Conservation (phyloP, 495 filamentous ascomycete genomes). For the Elasticomyces elasticus region DNA sequence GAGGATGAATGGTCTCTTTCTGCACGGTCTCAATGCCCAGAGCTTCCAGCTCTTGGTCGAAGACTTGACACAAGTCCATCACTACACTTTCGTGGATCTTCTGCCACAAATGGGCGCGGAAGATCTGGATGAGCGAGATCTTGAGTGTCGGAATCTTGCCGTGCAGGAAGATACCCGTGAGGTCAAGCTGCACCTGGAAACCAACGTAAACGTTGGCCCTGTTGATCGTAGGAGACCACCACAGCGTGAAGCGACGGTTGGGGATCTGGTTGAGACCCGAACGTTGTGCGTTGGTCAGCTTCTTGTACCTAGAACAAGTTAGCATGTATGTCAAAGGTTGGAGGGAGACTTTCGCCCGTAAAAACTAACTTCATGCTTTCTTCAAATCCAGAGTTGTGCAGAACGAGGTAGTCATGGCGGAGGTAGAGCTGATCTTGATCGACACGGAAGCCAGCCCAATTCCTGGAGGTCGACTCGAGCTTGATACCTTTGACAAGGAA, state of each 20-base stretch:
- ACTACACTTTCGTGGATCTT: constrained; percentile 99
- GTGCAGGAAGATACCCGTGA: constrained; percentile 98
- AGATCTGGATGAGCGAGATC: constrained; percentile 98
- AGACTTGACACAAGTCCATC: constrained; percentile 99
- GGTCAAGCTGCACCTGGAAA: constrained; percentile 98
- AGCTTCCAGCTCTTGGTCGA: constrained; percentile 94
- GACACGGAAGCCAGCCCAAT: too few species aligned
- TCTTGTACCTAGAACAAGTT: constrained; percentile 86
- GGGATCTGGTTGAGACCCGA: constrained; percentile 99
- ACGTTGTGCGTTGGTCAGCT: constrained; percentile 95
- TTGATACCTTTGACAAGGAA: too few species aligned
- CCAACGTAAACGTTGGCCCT: constrained; percentile 79
- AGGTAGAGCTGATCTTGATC: too few species aligned
- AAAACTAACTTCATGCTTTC: constrained; percentile 54
- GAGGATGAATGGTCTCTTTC: constrained; percentile 98
- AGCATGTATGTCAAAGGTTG: background rate
- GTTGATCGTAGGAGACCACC: constrained; percentile 59
- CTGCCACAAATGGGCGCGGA: constrained; percentile 99
- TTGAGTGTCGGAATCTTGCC: constrained; percentile 98
- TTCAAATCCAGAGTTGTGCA: constrained; percentile 50
- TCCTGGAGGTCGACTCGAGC: too few species aligned
- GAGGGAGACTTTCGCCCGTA: background rate
- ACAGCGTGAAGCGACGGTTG: constrained; percentile 96
- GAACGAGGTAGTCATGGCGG: background rate
- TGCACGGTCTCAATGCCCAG: constrained; percentile 97